A percentile compares a stretch with the other conserved stretches of the same genome.
These are phyloP conservation scores for Salisapilia sapeloensis DNA, from an alignment of 352 stramenopile species.

Conservation along the genomic window DNA sequence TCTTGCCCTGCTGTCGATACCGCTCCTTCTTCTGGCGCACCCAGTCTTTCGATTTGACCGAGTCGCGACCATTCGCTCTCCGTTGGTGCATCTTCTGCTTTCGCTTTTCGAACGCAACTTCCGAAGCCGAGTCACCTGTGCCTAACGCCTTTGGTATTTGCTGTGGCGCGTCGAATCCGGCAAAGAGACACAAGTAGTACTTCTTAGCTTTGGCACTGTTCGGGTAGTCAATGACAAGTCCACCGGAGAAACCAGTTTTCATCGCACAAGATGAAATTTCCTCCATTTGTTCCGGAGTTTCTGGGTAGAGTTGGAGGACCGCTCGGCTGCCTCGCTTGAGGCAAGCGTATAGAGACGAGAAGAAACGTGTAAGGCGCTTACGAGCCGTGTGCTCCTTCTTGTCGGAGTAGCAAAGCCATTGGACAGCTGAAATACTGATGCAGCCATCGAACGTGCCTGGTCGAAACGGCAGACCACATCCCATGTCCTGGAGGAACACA, in stretches of 20 bases:
- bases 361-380: constrained; percentile 93
- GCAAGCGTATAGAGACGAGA: constrained; percentile 86
- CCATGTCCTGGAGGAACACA: constrained; percentile 94
- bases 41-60: constrained; percentile 85
- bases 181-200: constrained; percentile 97
- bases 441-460: constrained; percentile 96
- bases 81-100: constrained; percentile 39
- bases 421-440: constrained; percentile 99
- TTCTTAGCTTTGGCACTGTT: constrained; percentile 99
- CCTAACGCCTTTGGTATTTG: constrained; percentile 75
- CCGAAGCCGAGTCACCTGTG: constrained; percentile 23
- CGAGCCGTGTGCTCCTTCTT: constrained; percentile 89
- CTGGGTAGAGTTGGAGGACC: constrained; percentile 98
- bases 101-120: constrained; percentile 40
- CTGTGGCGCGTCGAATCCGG: constrained; percentile 72
- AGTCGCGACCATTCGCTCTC: constrained; percentile 25
- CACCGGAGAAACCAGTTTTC: constrained; percentile 85
- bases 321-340: constrained; percentile 81
- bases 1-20: constrained; percentile 95
- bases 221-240: constrained; percentile 98
- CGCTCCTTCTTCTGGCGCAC: constrained; percentile 96
- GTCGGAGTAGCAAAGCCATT: constrained; percentile 99
- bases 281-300: constrained; percentile 94
- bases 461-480: constrained; percentile 94
- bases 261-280: constrained; percentile 83